Percentiles rank a stretch among this genome's conserved stretches.
phyloP scores from a whole-genome alignment of 228 moss, liverwort and hornwort genomes.

The Sphagnum fallax region DNA sequence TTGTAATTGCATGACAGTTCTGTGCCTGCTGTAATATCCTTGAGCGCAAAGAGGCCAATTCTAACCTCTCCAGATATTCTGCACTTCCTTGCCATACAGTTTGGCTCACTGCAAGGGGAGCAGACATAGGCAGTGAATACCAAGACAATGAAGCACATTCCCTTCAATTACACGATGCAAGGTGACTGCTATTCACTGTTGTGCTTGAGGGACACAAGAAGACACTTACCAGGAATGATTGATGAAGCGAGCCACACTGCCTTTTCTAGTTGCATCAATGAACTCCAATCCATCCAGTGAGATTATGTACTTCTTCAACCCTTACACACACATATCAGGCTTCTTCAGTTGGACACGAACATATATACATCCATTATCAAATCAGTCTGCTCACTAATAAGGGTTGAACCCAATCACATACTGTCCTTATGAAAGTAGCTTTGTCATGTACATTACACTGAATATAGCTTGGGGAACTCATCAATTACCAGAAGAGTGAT shows the following conservation, averaged over 20 bases:
- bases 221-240: slow-evolving; percentile 42
- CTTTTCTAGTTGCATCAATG: slow-evolving; percentile 40
- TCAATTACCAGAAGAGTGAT: too few relatives aligned
- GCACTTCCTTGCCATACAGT: slow-evolving; percentile 51
- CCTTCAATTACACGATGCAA: too few relatives aligned
- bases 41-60: slow-evolving; percentile 47
- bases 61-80: slow-evolving; percentile 51
- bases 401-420: too few relatives aligned
- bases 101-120: slow-evolving; percentile 43
- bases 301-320: slow-evolving; percentile 24
- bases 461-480: too few relatives aligned
- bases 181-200: too few relatives aligned
- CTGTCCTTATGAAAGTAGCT: background rate
- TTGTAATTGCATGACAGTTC: slow-evolving; percentile 59
- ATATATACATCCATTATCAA: too few relatives aligned
- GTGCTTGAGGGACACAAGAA: too few relatives aligned
- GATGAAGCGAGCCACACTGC: slow-evolving; percentile 39
- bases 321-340: too few relatives aligned
- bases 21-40: slow-evolving; percentile 39
- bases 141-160: too few relatives aligned
- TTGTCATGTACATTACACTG: background rate
- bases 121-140: too few relatives aligned
- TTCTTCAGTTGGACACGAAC: too few relatives aligned
- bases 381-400: too few relatives aligned
- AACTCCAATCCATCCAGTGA: slow-evolving; percentile 25